Evolutionary conservation across 371 early-diverging fungal species (phyloP), one percentile per base, ranked within the genome.

Genomic region (Cokeromyces recurvatus): DNA sequence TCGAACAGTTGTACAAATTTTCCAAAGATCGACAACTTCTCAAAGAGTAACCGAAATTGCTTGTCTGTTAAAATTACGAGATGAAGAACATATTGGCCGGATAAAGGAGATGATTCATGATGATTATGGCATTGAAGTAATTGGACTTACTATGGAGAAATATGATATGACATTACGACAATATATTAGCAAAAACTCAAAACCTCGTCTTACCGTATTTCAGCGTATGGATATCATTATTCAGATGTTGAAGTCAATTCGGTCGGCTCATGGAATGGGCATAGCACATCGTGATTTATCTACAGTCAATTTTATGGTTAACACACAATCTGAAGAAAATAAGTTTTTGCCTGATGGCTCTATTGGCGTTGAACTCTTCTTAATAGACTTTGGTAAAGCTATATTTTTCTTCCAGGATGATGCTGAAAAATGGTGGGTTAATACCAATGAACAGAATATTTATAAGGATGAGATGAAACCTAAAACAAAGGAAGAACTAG

Each of bases 321-420:
- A 31, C 14, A 10, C 8, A 14, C 2, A 22, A 3, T 20, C 25
- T 7, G 14, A 31, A 0, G 23, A 43, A 4, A 65, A 65, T 15
- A 53, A 50, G 1, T 35, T 46, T 11, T 53, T 82, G 1, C 57
- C 64, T 27, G 82, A 82, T 46, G 71, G 71, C 1, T 66, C 66
- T n/a, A 44, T 59, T 0, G 53, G 62, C 12, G 71, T 78, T 0
- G 45, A 56, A n/a, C 38, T 83, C 10, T 76, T 68, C 25, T 54
- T 83, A 31, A 83, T 83, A 42, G 84, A 83, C 51, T 83, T 81
- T 58, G 80, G 84, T 7, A 83, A 83, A 47, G 74, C 81, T 0
- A 68, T 77, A 1, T 81, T 81, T 59, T 68, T 74, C 29, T 44
- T 60, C 4, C 50, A 59, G 0, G 57, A 61, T 8, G 81, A 77